These are phyloP conservation scores for Thelephora ganbajun DNA, from an alignment of 768 basidiomycete genomes.

Conservation along the genomic window DNA sequence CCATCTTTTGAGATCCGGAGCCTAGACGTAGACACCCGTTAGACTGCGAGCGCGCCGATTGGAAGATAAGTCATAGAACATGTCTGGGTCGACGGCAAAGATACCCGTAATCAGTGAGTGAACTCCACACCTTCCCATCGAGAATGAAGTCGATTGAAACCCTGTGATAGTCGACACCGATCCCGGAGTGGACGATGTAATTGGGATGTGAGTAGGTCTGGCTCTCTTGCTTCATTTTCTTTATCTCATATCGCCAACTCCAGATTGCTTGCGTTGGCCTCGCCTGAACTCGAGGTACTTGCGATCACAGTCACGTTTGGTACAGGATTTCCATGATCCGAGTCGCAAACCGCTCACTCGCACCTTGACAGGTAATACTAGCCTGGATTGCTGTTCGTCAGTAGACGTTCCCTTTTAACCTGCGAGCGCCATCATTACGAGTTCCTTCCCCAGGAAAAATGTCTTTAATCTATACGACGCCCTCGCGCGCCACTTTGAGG, in stretches of 20 bases:
- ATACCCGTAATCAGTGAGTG: slow-evolving; percentile 57
- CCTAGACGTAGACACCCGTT: no score
- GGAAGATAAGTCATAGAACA: no score
- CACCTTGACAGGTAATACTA: slow-evolving; percentile 50
- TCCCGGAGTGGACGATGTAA: slow-evolving; percentile 71
- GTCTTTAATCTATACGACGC: slow-evolving; percentile 65
- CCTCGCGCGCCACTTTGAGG: slow-evolving; percentile 42
- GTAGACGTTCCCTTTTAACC: slow-evolving; percentile 15
- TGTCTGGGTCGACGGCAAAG: slow-evolving; percentile 6
- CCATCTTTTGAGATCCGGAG: no score
- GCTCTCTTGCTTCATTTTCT: not conserved
- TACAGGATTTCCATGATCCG: slow-evolving; percentile 11
- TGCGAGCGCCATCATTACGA: not conserved
- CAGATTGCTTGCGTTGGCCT: slow-evolving; percentile 66
- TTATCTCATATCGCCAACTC: slow-evolving; percentile 1
- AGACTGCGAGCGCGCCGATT: no score
- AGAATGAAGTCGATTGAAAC: slow-evolving; percentile 3
- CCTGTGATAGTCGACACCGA: slow-evolving; percentile 68
- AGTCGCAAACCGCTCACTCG: not conserved
- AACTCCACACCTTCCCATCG: not conserved
- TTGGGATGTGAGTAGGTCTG: slow-evolving; percentile 51
- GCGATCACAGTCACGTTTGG: slow-evolving; percentile 70
- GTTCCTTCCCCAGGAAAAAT: slow-evolving; percentile 35
- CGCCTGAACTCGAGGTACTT: slow-evolving; percentile 71
- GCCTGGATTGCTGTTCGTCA: slow-evolving; percentile 46